A percentile compares a stretch with the other conserved stretches of the same genome.
Conservation (phyloP, 345 rosid genomes). For the Eucalyptus sp. region DNA sequence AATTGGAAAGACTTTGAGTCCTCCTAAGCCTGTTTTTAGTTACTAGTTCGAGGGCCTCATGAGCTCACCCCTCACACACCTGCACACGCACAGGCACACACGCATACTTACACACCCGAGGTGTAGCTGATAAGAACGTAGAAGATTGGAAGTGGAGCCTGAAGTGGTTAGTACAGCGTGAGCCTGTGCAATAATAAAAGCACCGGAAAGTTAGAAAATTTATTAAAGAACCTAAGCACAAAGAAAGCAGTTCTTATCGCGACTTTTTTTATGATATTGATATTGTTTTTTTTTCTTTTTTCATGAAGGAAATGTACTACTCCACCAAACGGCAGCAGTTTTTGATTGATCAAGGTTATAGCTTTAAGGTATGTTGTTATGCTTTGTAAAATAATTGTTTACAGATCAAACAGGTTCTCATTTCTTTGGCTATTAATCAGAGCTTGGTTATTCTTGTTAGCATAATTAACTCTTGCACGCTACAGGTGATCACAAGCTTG, state of each 20-base stretch:
- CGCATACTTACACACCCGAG: neutral
- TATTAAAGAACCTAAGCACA: neutral
- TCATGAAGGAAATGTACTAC: slow-evolving; percentile 74
- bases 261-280: neutral
- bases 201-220: neutral
- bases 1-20: neutral
- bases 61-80: neutral
- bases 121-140: neutral
- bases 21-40: neutral
- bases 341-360: slow-evolving; percentile 91
- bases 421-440: neutral
- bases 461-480: neutral
- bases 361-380: slow-evolving; percentile 52
- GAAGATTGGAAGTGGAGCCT: neutral
- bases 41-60: neutral
- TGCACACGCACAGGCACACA: too few relatives aligned
- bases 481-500: slow-evolving; percentile 76
- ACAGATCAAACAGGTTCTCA: neutral
- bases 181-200: neutral
- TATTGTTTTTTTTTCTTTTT: neutral
- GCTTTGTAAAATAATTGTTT: too few relatives aligned
- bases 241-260: neutral
- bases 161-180: neutral
- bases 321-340: slow-evolving; percentile 95
- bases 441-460: neutral